Evolutionary conservation across 148 eudicot genomes (phyloP), one percentile per base, ranked within the genome.

Genomic region (Rhododendron vialii): DNA sequence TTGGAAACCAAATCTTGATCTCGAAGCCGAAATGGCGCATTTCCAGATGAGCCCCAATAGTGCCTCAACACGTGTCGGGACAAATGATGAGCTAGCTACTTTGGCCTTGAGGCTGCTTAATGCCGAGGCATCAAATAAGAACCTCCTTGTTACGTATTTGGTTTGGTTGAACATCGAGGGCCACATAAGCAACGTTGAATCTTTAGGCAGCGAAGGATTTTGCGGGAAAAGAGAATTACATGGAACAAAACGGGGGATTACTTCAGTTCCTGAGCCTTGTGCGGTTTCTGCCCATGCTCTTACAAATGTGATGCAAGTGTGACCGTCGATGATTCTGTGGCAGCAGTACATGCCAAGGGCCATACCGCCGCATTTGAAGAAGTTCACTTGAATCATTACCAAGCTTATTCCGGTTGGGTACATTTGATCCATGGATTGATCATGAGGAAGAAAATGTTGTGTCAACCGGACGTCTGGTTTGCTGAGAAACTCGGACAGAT

Each of bases 261-360:
- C 18, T 55, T 2, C 14, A 35, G 20, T n/a, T 85, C 30, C 33
- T 10, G 59, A 61, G 8, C 48, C 45, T 51, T 22, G 83, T 2
- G 83, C 85, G 10, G 53, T 51, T 2, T 81, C 85, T 3, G 91
- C 89, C 91, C 89, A 90, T 3, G 78, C 86, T 3, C 88, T 85
- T 17, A 91, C 20, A 65, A 91, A 91, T 10, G 74, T 71, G 0
- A 80, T 65, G 76, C 51, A 50, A 1, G 90, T 83, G 2, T 14
- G 59, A 35, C 87, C 93, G 33, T 90, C 93, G 4, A 86, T 57
- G 7, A 86, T 71, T 82, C 85, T 89, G 51, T 91, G 93, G 3
- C 82, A 77, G 26, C 9, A 17, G 55, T 78, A 81, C 6, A 83
- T 53, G 47, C 90, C 81, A 14, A 91, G 87, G 2, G 90, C 89